Base-by-base conservation (phyloP, 2,329 filamentous ascomycete genomes). In the Sporothrix humicola region DNA sequence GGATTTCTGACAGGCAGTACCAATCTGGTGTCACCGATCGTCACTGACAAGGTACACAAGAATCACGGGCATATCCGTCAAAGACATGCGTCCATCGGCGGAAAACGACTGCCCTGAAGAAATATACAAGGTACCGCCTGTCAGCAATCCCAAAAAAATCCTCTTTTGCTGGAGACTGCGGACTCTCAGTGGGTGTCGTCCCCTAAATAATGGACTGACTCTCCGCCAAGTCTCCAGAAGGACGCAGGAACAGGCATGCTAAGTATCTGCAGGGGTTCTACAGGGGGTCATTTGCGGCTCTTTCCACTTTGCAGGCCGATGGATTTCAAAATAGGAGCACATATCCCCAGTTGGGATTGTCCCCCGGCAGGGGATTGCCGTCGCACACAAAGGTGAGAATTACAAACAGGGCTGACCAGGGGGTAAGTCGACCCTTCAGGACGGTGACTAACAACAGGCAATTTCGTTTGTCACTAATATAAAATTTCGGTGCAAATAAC, bases 391-490 rank as follows among this genome's bases (percentile, higher is more conserved):
- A 37, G 31, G 31, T 37, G 31, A 37, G 52, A 31, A 31, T 13
- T 46, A 68, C 61, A 50, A 68, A 44, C 65, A 68, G 65, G 65
- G 65, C 65, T 68, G 65, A 68, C 65, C 46, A 37, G 65, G 65
- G 65, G 23, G 0, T 10, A 10, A 3, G 15, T n/a, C 17, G 17
- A 10, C 56, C 20, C 17, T 63, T 44, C 17, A 17, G 13, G 6
- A n/a, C 48, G 6, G 20, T 44, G 37, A 63, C 59, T 20, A 63
- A 44, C 20, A 42, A 63, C 37, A 44, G 59, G 17, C 26, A 46
- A 23, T 63, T 63, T 63, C 37, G 3, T 12, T 15, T n/a, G 37
- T 44, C 15, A 61, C 31, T 61, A 58, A 58, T 58, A 44, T 61
- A 46, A 63, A 46, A 44, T 31, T 44, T 26, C 59, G 44, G 59